These are phyloP conservation scores for Neurospora sp. DNA, from an alignment of 495 filamentous ascomycete genomes.

Conservation along the genomic window DNA sequence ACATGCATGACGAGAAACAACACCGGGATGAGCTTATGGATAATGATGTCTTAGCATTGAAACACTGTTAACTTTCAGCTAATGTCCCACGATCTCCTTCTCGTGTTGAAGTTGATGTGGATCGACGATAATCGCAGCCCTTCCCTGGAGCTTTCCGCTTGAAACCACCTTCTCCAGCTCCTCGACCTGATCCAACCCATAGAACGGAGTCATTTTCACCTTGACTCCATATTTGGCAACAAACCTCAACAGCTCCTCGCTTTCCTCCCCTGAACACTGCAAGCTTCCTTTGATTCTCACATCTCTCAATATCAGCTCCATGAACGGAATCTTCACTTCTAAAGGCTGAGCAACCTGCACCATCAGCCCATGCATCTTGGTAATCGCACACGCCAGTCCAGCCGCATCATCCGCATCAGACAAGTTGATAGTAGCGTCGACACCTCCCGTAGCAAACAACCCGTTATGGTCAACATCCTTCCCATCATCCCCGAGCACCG, in stretches of 20 bases:
- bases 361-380: slow-evolving; percentile 43
- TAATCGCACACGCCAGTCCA: slow-evolving; percentile 39
- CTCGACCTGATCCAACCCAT: slow-evolving; percentile 41
- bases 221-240: slow-evolving; percentile 41
- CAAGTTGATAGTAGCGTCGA: slow-evolving; percentile 35
- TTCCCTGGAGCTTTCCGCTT: slow-evolving; percentile 42
- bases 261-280: slow-evolving; percentile 36
- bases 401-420: slow-evolving; percentile 34
- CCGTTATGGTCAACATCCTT: slow-evolving; percentile 35
- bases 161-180: slow-evolving; percentile 38
- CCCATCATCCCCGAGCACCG: slow-evolving; percentile 36
- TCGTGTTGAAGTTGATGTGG: slow-evolving; percentile 17
- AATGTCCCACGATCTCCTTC: slow-evolving; percentile 5
- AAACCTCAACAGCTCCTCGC: slow-evolving; percentile 37
- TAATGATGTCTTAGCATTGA: slow-evolving; percentile 4
- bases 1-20: not conserved
- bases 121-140: slow-evolving; percentile 44
- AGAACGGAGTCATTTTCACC: slow-evolving; percentile 40
- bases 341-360: slow-evolving; percentile 47
- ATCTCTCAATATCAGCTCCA: slow-evolving; percentile 45
- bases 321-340: slow-evolving; percentile 37
- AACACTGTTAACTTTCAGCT: not conserved
- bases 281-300: slow-evolving; percentile 40
- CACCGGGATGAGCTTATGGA: not conserved
- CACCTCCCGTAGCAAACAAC: slow-evolving; percentile 27